These are phyloP conservation scores for Penicillium hesseltinei DNA, from an alignment of 2,329 filamentous ascomycete species.

Conservation along the genomic window DNA sequence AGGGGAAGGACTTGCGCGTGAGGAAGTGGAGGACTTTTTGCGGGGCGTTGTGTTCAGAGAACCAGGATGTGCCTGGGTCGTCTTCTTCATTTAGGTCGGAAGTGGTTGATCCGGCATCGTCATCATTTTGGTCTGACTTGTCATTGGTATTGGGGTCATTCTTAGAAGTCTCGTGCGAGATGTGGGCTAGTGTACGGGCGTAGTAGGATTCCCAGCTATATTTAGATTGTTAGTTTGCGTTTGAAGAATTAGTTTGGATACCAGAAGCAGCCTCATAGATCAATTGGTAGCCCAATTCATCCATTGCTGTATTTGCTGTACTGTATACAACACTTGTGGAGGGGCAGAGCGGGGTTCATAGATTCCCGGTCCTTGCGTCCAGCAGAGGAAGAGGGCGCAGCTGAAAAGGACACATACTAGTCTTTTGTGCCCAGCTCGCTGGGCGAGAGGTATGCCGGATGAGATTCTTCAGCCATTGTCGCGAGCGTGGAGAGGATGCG, in stretches of 20 bases:
- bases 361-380: neutral
- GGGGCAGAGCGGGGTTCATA: constrained; percentile 9
- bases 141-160: constrained; percentile 30
- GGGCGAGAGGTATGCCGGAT: constrained; percentile 69
- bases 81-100: constrained; percentile 70
- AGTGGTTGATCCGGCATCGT: neutral
- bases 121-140: constrained; percentile 48
- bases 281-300: neutral
- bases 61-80: constrained; percentile 85
- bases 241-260: neutral
- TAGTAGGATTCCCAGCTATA: constrained; percentile 64
- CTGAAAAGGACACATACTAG: constrained; percentile 61
- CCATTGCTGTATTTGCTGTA: neutral
- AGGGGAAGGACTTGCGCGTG: constrained; percentile 48
- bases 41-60: constrained; percentile 88
- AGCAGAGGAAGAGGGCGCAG: neutral
- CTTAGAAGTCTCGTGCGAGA: constrained; percentile 24
- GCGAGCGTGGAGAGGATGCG: constrained; percentile 7
- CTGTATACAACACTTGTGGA: neutral
- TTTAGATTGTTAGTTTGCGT: constrained; percentile 11
- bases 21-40: constrained; percentile 73
- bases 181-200: constrained; percentile 42
- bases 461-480: constrained; percentile 31
- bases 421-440: constrained; percentile 83
- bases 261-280: neutral